These are phyloP conservation scores for Lactarius deliciosus DNA, from an alignment of 768 basidiomycete genomes.

Conservation along the genomic window DNA sequence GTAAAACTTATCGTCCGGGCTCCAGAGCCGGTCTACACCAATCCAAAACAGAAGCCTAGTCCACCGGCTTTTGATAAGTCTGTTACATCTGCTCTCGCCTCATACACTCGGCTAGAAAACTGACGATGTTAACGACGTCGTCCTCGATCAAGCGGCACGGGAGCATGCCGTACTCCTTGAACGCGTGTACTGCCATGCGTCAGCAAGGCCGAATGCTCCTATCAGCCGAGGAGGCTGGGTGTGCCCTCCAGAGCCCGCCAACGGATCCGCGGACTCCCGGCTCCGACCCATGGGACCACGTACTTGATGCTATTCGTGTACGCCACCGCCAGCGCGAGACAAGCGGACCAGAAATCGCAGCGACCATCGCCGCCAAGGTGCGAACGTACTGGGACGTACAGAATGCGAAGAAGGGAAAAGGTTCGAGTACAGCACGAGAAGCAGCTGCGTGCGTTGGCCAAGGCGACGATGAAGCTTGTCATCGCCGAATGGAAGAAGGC, in stretches of 20 bases:
- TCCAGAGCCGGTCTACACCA: constrained; percentile 59
- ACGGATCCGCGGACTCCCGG: constrained; percentile 29
- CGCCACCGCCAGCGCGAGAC: constrained; percentile 34
- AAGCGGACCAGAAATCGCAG: constrained; percentile 46
- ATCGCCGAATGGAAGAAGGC: constrained; percentile 86
- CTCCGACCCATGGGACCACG: constrained; percentile 58
- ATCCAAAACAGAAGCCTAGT: constrained; percentile 66
- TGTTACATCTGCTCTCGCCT: constrained; percentile 55
- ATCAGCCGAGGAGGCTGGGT: constrained; percentile 39
- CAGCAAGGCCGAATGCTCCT: constrained; percentile 48
- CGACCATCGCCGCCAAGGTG: constrained; percentile 61
- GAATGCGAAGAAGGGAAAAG: constrained; percentile 60
- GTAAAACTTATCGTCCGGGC: constrained; percentile 65
- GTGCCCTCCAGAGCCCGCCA: constrained; percentile 23
- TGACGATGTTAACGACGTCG: constrained; percentile 46
- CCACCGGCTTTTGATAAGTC: constrained; percentile 52
- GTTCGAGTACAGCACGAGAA: constrained; percentile 62
- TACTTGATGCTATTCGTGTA: constrained; percentile 48
- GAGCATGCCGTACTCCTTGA: constrained; percentile 48
- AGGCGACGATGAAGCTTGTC: constrained; percentile 68
- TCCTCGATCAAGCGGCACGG: constrained; percentile 40
- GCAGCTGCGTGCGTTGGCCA: constrained; percentile 63
- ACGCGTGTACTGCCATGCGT: constrained; percentile 45
- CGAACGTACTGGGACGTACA: constrained; percentile 74
- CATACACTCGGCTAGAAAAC: constrained; percentile 57